Conservation (phyloP, 371 early-diverging fungal genomes). For the Mortierella sp. region DNA sequence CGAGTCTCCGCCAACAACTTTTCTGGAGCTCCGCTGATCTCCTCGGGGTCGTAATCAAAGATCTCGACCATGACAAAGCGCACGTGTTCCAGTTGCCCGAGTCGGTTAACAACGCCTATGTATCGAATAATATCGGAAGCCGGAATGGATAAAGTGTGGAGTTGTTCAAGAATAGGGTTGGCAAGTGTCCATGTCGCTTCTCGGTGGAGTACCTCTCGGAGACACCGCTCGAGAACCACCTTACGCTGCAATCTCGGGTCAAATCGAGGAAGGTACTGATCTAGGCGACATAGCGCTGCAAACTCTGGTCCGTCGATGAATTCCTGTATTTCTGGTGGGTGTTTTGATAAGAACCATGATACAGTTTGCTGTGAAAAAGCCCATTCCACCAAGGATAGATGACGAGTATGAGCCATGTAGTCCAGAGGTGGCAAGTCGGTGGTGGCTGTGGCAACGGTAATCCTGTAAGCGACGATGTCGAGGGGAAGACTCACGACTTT, state of each 20-base stretch:
- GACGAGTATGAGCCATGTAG: neutral
- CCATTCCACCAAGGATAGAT: neutral
- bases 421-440: neutral
- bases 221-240: neutral
- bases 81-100: neutral
- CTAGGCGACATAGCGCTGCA: neutral
- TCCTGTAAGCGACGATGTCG: neutral
- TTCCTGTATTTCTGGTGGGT: neutral
- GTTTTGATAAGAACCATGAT: neutral
- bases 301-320: neutral
- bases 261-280: neutral
- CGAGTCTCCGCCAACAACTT: neutral
- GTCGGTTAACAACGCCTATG: neutral
- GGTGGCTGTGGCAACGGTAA: neutral
- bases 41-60: neutral
- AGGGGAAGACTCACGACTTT: neutral
- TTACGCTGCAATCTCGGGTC: too few relatives aligned
- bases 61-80: neutral
- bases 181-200: neutral
- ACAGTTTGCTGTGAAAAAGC: neutral
- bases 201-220: neutral
- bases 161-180: neutral
- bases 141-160: neutral
- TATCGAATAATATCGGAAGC: constrained; percentile 5
- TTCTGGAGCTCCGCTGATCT: neutral